Base-by-base conservation (phyloP, 352 stramenopile genomes). In the Globisporangium canariense region DNA sequence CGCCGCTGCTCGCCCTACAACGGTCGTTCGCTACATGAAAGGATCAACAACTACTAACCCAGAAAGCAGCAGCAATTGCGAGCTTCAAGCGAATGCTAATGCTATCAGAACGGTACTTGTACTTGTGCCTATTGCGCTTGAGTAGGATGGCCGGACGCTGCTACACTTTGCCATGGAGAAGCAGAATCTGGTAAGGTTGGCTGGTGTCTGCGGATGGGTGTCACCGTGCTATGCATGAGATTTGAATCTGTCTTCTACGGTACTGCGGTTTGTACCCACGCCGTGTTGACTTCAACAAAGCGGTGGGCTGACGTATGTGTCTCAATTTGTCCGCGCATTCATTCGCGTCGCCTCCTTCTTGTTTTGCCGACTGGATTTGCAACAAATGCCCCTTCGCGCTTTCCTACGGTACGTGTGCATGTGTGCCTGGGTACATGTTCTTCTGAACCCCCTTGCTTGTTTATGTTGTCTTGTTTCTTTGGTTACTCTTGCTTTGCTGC, bases 111-210 rank as follows among this genome's bases (percentile, higher is more conserved):
- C 22, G 22, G 22, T 25, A 25, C 22, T 25, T 25, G 22, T 28
- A 8, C 10, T 5, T 58, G 20, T 13, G 34, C 45, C 2, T 36
- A 25, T 25, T 25, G 22, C 22, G 22, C 22, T 25, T 25, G 22
- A 6, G 22, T 54, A 81, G 75, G 68, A 79, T 56, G 70, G 73
- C 11, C 68, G 70, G 51, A 79, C 73, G 34, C 55, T 77, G 20
- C 56, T 83, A 34, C 75, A 79, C 53, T 22, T 63, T 3, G 70
- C 70, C 0, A 65, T 60, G 25, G 66, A 72, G 30, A 71, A 73
- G 41, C 66, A 71, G 14, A 77, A 73, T 47, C 49, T 76, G 41
- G 72, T 79, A 58, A 16, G 28, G 20, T 18, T 32, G 22, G 22
- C 22, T 25, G 22, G 22, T 25, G 22, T 25, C 22, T 25, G 22